Evolutionary conservation across 495 filamentous ascomycete species (phyloP), one percentile per base, ranked within the genome.

Genomic region (Xylaria longipes): DNA sequence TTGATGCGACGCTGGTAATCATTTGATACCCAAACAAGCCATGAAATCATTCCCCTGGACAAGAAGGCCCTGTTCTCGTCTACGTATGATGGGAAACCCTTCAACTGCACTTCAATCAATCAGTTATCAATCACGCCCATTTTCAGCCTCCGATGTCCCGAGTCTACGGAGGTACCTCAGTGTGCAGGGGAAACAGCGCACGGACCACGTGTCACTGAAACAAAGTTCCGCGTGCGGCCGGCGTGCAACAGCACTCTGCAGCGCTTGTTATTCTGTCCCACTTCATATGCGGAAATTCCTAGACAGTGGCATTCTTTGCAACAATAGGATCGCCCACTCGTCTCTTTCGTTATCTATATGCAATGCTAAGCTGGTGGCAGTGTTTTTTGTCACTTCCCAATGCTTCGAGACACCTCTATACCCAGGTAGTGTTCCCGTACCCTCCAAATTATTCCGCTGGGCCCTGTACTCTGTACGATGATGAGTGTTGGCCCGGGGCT

Each of bases 241-340:
- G 25, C 41, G 14, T 46, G 22, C 41, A 22, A 20, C 11, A 3
- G 29, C 17, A 5, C 43, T 37, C 27, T 20, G 41, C 29, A 50
- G 43, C 43, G 57, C 41, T 48, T 52, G 45, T 35, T 46, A 58
- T 43, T 31, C 22, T 64, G 68, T 64, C 58, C 68, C 68, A 70
- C 58, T 63, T 64, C 65, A 37, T 11, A 50, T 69, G 56, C 57
- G n/a, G 66, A 48, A 50, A 62, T 62, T 11, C 29, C 57, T 35
- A 52, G 35, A 62, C 68, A 61, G 39, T 5, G 27, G 39, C 66
- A 69, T 48, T 69, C 65, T 68, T 68, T 25, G 54, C 22, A 57
- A 68, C 52, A 58, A 68, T 35, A 27, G 11, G 48, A 52, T 52
- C 48, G 22, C 22, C 48, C 22, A 25, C 48, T 14, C 48, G 4